A percentile compares a stretch with the other conserved stretches of the same genome.
phyloP scores from a whole-genome alignment of 257 asterid species.

The Nicotiana paniculata region DNA sequence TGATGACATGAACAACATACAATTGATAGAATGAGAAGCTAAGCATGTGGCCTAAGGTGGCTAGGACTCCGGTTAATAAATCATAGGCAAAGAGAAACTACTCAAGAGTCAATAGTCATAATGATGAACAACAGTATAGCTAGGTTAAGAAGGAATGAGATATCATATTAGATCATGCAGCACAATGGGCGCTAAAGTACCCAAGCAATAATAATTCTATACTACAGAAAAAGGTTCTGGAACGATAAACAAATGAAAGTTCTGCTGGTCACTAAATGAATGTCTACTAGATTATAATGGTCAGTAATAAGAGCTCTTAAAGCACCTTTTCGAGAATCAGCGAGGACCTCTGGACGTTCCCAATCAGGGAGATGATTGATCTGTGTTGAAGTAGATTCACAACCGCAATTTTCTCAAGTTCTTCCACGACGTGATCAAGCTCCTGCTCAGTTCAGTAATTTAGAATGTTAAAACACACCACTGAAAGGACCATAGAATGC shows the following conservation, averaged over 20 bases:
- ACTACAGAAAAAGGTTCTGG: background rate
- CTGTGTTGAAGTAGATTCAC: slow-evolving; percentile 63
- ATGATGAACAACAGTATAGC: background rate
- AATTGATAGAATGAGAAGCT: background rate
- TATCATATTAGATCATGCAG: background rate
- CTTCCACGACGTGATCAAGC: slow-evolving; percentile 63
- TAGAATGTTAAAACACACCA: background rate
- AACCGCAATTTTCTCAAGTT: slow-evolving; percentile 65
- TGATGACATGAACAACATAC: background rate
- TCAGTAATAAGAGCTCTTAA: background rate
- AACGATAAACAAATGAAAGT: background rate
- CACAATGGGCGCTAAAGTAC: background rate
- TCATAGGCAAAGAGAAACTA: background rate
- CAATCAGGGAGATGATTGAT: slow-evolving; percentile 70
- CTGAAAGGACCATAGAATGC: background rate
- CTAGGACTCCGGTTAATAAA: background rate
- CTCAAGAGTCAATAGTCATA: background rate
- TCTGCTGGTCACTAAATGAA: background rate
- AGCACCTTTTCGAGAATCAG: slow-evolving; percentile 57
- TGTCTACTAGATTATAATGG: background rate
- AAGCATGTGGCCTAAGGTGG: background rate
- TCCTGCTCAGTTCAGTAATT: slow-evolving; percentile 32
- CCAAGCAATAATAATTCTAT: background rate
- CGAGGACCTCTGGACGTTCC: slow-evolving; percentile 70
- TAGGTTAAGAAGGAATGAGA: background rate